These are phyloP conservation scores for Boletus patriciae DNA, from an alignment of 768 basidiomycete genomes.

Conservation along the genomic window DNA sequence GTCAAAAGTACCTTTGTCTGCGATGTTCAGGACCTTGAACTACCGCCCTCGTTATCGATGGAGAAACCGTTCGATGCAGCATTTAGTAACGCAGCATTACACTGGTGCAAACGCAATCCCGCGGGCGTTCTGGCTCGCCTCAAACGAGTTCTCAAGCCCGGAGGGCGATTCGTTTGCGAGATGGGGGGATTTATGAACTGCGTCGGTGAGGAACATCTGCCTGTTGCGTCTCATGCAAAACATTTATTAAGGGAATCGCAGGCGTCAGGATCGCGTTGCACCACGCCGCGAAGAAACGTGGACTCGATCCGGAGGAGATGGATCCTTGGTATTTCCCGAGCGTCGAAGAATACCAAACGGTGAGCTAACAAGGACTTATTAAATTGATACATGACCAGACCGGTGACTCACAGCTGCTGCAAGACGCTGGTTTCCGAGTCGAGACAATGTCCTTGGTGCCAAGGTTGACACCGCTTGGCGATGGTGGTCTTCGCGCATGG, in stretches of 20 bases:
- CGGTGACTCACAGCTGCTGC: constrained; percentile 46
- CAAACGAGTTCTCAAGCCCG: constrained; percentile 61
- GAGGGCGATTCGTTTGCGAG: constrained; percentile 73
- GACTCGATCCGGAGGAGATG: constrained; percentile 54
- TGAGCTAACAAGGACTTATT: constrained; percentile 26
- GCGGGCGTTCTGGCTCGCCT: constrained; percentile 59
- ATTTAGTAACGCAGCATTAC: constrained; percentile 78
- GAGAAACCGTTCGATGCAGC: constrained; percentile 63
- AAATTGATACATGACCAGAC: constrained; percentile 3
- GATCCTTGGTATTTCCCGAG: constrained; percentile 91
- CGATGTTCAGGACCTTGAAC: constrained; percentile 51
- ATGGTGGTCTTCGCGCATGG: constrained; percentile 61
- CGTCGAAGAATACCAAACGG: constrained; percentile 60
- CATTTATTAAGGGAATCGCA: constrained; percentile 28
- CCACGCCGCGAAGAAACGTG: constrained; percentile 48
- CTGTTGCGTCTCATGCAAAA: not conserved
- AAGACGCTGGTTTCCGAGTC: constrained; percentile 55
- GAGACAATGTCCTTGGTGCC: constrained; percentile 55
- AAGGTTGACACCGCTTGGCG: constrained; percentile 50
- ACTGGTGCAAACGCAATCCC: constrained; percentile 84
- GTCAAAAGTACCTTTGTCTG: constrained; percentile 47
- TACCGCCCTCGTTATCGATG: constrained; percentile 31
- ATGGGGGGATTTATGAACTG: constrained; percentile 78
- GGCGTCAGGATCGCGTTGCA: constrained; percentile 64
- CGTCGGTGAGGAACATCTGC: constrained; percentile 44